Percentiles rank a stretch among this genome's conserved stretches.
Evolutionary conservation across 2,329 filamentous ascomycete species (phyloP).

Genomic region (Botrytis paeoniae): DNA sequence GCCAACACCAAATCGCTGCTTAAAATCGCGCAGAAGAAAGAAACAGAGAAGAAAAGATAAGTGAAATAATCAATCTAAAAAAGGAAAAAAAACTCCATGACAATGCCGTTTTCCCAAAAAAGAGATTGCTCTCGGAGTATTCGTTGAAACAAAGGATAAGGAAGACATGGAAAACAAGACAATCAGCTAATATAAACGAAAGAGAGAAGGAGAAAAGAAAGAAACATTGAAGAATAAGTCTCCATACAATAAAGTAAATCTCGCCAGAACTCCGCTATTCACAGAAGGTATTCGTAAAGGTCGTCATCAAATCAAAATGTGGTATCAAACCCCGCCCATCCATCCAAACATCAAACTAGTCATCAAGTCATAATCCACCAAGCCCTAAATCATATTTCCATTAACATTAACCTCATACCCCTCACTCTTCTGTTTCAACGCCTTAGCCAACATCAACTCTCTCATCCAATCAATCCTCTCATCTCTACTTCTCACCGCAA

Average conservation of each 20-base stretch:
- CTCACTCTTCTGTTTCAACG: slow-evolving; percentile 77
- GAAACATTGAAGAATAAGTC: not conserved
- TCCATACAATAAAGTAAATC: not conserved
- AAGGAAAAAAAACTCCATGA: not conserved
- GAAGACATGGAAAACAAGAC: not conserved
- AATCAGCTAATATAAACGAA: not conserved
- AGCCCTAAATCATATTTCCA: slow-evolving; percentile 64
- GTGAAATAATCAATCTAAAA: not conserved
- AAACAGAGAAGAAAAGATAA: not conserved
- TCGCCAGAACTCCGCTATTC: not conserved
- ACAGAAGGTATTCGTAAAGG: slow-evolving; percentile 3
- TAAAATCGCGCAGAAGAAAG: not conserved
- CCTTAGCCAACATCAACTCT: slow-evolving; percentile 87
- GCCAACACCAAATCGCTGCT: not conserved
- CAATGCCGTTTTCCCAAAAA: not conserved
- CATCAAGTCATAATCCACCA: not conserved
- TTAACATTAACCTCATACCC: slow-evolving; percentile 82
- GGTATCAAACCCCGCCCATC: slow-evolving; percentile 12
- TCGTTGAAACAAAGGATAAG: not conserved
- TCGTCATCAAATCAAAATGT: slow-evolving; percentile 1
- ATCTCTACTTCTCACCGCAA: slow-evolving; percentile 81
- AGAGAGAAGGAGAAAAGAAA: not conserved
- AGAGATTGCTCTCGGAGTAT: not conserved
- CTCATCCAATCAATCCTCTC: slow-evolving; percentile 98
- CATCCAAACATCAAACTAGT: not conserved